Evolutionary conservation across 2,329 filamentous ascomycete genomes (phyloP), one percentile per base, ranked within the genome.

Genomic region (Cercospora nicotianae): DNA sequence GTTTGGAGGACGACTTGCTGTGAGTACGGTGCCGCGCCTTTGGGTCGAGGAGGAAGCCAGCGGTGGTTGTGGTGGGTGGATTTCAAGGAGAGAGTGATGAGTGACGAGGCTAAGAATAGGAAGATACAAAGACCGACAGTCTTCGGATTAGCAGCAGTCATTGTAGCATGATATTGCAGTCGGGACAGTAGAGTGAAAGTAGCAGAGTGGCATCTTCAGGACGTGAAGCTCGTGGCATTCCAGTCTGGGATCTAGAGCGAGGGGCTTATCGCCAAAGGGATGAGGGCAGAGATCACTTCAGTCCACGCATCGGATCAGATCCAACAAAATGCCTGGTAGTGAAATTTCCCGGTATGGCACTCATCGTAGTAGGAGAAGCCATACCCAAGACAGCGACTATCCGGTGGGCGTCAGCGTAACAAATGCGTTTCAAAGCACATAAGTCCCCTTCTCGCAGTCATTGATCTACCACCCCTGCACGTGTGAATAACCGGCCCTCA

Each of bases 31-130:
- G 63, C 28, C 18, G 58, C 59, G 58, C 69, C 69, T 33, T 62
- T 59, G 60, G 39, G 51, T 13, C 67, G 57, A 26, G 70, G 64
- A 45, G 70, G 70, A 13, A 73, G 70, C 64, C 71, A 72, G 66
- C 68, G 65, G 60, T 67, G 63, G 55, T 68, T 72, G 39, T 71
- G 69, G 45, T 69, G 69, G 16, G 71, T 72, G 20, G 68, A 69
- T 36, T 69, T 71, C 18, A 77, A 45, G 45, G 72, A 73, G 45
- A 77, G 69, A n/a, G 76, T 79, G 30, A 78, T 63, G 31, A 78
- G 72, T 18, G 75, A 75, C 12, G 77, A 79, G 42, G 73, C 69
- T 66, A 78, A 70, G 74, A 79, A 78, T 63, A 78, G 72, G 48
- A 75, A 73, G 59, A 76, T 75, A 64, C 73, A 78, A 31, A 79